A percentile compares a stretch with the other conserved stretches of the same genome.
Evolutionary conservation across 192 early-diverging fungal genomes (phyloP).

Genomic region (Cladochytrium replicatum): DNA sequence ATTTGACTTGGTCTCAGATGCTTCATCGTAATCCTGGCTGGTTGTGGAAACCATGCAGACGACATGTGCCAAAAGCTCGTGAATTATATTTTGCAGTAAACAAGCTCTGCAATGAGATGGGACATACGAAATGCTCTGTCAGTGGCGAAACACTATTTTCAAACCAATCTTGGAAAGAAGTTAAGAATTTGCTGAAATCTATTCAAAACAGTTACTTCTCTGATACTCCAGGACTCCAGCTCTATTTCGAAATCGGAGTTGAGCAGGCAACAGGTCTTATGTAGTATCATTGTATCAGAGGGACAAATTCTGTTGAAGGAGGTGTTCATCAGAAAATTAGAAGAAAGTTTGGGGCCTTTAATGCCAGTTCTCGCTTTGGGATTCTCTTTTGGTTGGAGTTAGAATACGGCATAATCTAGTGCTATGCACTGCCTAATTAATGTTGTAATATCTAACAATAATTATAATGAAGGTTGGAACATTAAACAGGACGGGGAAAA

Average conservation of each 20-base stretch:
- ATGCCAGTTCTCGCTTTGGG: not conserved
- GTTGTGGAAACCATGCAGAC: not conserved
- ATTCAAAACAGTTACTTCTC: not conserved
- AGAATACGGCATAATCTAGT: no score
- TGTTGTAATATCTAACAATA: no score
- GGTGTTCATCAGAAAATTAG: not conserved
- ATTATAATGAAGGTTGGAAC: no score
- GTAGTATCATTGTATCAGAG: not conserved
- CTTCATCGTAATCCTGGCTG: not conserved
- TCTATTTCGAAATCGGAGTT: not conserved
- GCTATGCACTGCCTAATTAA: no score
- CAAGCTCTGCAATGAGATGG: not conserved
- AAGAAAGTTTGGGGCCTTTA: not conserved
- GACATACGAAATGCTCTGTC: not conserved
- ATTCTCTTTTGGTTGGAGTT: no score
- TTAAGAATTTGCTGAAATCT: not conserved
- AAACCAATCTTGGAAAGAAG: not conserved
- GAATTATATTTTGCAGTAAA: not conserved
- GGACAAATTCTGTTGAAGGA: not conserved
- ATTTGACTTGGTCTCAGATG: not conserved
- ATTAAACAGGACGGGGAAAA: no score
- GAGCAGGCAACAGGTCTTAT: not conserved
- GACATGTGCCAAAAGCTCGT: not conserved
- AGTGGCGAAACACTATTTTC: not conserved
- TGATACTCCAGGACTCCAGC: not conserved